phyloP scores from a whole-genome alignment of 345 rosid species.

The Bruguiera sexangula region DNA sequence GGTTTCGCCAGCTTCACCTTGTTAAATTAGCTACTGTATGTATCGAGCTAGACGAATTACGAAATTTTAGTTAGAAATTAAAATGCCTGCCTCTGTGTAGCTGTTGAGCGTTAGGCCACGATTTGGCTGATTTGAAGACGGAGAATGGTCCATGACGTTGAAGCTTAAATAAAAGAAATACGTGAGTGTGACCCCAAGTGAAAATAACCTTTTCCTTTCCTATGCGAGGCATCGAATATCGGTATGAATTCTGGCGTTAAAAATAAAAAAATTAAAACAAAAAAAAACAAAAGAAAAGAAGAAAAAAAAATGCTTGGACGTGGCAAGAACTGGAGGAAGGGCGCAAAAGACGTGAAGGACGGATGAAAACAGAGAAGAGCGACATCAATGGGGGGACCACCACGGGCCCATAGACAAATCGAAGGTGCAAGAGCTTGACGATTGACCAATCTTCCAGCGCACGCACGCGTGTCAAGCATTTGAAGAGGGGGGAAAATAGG shows the following conservation, averaged over 20 bases:
- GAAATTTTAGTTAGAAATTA: no score
- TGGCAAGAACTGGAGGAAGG: background rate
- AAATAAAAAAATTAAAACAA: no score
- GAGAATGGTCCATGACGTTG: no score
- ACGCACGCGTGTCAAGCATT: background rate
- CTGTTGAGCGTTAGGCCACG: no score
- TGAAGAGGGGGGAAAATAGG: background rate
- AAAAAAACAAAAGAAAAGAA: no score
- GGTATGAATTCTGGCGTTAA: no score
- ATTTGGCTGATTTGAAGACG: no score
- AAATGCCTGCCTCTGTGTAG: no score
- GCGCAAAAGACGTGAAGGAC: background rate
- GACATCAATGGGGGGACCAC: background rate
- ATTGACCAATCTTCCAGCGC: background rate
- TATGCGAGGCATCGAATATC: no score
- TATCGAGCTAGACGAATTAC: background rate
- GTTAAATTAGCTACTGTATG: slow-evolving; percentile 7
- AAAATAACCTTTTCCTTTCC: no score
- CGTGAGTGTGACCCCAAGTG: no score
- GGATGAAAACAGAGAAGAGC: background rate
- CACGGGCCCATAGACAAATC: background rate
- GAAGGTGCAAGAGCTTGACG: background rate
- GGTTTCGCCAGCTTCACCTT: slow-evolving; percentile 10
- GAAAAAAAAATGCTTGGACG: background rate
- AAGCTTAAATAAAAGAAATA: no score